These are phyloP conservation scores for Escallonia herrerae DNA, from an alignment of 129 eudicot species.

Conservation along the genomic window DNA sequence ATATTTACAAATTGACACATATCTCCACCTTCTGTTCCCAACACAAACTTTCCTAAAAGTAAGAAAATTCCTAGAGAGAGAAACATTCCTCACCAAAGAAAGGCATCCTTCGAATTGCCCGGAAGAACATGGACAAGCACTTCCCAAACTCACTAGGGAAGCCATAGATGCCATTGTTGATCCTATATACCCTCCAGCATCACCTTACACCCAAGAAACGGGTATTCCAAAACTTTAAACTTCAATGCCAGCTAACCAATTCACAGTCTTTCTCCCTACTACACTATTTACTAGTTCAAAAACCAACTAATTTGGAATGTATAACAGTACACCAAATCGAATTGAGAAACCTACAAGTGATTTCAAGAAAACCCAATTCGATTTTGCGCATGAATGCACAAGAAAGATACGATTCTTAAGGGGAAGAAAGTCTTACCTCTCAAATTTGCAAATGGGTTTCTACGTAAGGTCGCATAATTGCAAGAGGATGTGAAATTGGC, in stretches of 20 bases:
- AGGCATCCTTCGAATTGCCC: slow-evolving; percentile 55
- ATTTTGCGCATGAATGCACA: not conserved
- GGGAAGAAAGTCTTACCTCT: slow-evolving; percentile 24
- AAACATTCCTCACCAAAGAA: slow-evolving; percentile 43
- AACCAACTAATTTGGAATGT: slow-evolving; percentile 12
- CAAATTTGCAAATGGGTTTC: slow-evolving; percentile 14
- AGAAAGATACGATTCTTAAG: not conserved
- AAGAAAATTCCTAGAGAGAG: slow-evolving; percentile 39
- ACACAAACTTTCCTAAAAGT: slow-evolving; percentile 40
- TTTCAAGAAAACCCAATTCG: slow-evolving; percentile 6
- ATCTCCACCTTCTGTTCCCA: slow-evolving; percentile 61
- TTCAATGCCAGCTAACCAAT: slow-evolving; percentile 16
- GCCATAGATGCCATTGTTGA: slow-evolving; percentile 61
- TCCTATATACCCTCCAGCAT: slow-evolving; percentile 32
- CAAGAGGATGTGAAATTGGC: slow-evolving; percentile 16
- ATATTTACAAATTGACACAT: slow-evolving; percentile 68
- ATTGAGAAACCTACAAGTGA: not conserved
- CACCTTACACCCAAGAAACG: slow-evolving; percentile 13
- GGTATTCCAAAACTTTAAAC: slow-evolving; percentile 27
- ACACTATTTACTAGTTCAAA: slow-evolving; percentile 9
- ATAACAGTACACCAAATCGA: slow-evolving; percentile 1
- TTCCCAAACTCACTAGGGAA: slow-evolving; percentile 87
- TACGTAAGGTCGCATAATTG: slow-evolving; percentile 10
- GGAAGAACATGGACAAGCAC: slow-evolving; percentile 51
- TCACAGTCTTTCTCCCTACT: slow-evolving; percentile 1